Conservation (phyloP, 2,329 filamentous ascomycete genomes). For the Diaporthe humulicola region DNA sequence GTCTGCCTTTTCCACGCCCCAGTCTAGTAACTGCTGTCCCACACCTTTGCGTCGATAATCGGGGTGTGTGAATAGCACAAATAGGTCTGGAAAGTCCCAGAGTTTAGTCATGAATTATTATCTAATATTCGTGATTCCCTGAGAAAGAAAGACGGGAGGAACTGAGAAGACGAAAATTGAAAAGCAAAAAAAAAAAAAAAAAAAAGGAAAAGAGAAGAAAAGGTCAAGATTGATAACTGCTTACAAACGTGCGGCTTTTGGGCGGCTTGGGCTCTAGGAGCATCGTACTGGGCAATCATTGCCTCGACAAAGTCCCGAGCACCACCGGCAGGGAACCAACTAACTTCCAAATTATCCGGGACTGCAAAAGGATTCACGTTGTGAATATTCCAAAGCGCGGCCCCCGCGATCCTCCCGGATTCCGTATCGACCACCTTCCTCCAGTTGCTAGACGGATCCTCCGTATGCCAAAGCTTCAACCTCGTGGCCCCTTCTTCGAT, state of each 20-base stretch:
- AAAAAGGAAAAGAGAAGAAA: too few relatives aligned
- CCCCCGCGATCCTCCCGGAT: slow-evolving; percentile 46
- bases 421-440: slow-evolving; percentile 48
- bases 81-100: slow-evolving; percentile 40
- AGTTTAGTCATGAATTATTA: not conserved
- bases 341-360: slow-evolving; percentile 40
- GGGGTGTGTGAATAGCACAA: slow-evolving; percentile 45
- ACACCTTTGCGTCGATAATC: slow-evolving; percentile 44
- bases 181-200: too few relatives aligned
- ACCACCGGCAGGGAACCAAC: slow-evolving; percentile 49
- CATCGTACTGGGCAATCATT: slow-evolving; percentile 32
- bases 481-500: slow-evolving; percentile 33
- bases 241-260: slow-evolving; percentile 29
- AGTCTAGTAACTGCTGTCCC: slow-evolving; percentile 44
- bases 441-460: slow-evolving; percentile 48
- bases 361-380: slow-evolving; percentile 46
- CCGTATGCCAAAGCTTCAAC: slow-evolving; percentile 43
- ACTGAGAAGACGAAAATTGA: too few relatives aligned
- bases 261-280: not conserved
- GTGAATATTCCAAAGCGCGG: slow-evolving; percentile 48
- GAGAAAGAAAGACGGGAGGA: not conserved
- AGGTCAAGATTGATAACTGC: not conserved
- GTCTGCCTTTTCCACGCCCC: slow-evolving; percentile 45
- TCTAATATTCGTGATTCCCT: too few relatives aligned
- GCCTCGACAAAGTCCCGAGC: slow-evolving; percentile 43